Conservation (phyloP, 345 rosid genomes). For the Gossypium longicalyx region DNA sequence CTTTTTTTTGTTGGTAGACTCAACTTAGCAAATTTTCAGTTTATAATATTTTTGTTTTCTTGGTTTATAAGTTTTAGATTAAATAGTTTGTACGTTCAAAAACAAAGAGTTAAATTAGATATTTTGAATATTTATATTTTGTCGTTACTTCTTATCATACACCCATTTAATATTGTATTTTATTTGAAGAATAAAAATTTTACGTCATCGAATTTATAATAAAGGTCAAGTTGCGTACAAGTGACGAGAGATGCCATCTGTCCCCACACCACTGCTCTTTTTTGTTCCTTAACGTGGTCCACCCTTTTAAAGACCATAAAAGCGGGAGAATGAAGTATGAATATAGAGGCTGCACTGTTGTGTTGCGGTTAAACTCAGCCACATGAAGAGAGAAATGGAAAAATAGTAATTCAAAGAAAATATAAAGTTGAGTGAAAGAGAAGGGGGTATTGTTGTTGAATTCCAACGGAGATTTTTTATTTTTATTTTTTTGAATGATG, state of each 20-base stretch:
- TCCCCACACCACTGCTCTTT: conserved; percentile 12
- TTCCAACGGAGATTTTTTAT: background rate
- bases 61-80: no score
- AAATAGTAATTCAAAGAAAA: background rate
- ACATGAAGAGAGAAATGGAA: conserved; percentile 13
- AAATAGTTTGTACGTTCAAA: no score
- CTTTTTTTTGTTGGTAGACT: background rate
- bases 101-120: no score
- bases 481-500: conserved; percentile 19
- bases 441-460: background rate
- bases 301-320: conserved; percentile 53
- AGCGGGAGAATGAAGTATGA: conserved; percentile 61
- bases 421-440: background rate
- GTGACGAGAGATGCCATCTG: background rate
- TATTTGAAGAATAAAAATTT: no score
- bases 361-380: conserved; percentile 7
- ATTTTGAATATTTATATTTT: no score
- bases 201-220: no score
- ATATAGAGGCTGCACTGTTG: conserved; percentile 19
- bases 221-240: conserved; percentile 30
- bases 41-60: no score
- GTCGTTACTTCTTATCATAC: no score
- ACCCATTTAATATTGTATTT: no score
- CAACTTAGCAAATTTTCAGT: no score
- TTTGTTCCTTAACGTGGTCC: conserved; percentile 15